Base-by-base conservation (phyloP, 306 rosid species). In the Cyclanthera cordifolia region DNA sequence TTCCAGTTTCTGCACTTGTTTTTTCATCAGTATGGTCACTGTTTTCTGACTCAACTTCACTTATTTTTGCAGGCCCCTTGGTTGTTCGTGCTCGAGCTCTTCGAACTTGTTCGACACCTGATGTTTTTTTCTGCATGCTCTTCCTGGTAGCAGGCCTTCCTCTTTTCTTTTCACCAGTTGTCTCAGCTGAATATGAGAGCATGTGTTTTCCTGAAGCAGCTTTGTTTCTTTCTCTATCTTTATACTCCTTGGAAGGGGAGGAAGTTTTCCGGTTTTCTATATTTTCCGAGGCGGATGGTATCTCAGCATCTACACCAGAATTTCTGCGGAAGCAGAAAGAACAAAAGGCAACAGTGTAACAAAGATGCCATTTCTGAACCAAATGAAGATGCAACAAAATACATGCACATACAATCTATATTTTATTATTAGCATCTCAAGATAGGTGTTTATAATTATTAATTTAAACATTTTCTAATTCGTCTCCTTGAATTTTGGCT, bases 111-210 rank as follows among this genome's bases (percentile, higher is more conserved):
- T 77, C 80, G 71, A 57, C 24, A 27, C 67, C 68, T 25, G 79
- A 39, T 77, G 76, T 85, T 53, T 61, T 80, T 53, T 69, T 86
- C 58, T 75, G 83, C 16, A 11, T 37, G 54, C 77, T 76, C 73
- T 70, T 75, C 73, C 72, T 75, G 43, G 83, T 69, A 23, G 80
- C 82, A 63, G 95, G 86, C 79, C 95, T 85, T 82, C 94, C 91
- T 76, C 88, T 77, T 79, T 85, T 87, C 78, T 87, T 84, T 58
- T 77, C 54, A 71, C 69, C 80, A 61, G 72, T 9, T 56, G 32
- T 76, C 81, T 76, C 81, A 9, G 73, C 72, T 39, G 87, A 52
- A 25, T 56, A 69, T 69, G 70, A 54, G 51, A 65, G 65, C 77
- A 27, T 54, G 32, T 47, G 67, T 34, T 73, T 64, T 73, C 74